Evolutionary conservation across 1,284 basidiomycete species (phyloP).

Genomic region (Ustilago crameri): DNA sequence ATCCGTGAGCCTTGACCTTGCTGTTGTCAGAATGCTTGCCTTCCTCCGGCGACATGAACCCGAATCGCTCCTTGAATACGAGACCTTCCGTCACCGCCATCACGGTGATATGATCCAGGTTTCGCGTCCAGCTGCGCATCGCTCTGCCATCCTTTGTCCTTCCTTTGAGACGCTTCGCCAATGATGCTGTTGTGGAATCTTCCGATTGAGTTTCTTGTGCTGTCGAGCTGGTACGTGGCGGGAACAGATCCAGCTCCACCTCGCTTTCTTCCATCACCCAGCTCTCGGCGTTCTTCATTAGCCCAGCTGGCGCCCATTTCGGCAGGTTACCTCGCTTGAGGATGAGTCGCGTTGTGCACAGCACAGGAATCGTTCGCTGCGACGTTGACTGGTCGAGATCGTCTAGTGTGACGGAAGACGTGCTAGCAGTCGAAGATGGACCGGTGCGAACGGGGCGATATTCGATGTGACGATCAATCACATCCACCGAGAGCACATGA

Average conservation of each 20-base stretch:
- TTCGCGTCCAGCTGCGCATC: conserved; percentile 66
- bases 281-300: conserved; percentile 71
- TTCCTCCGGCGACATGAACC: conserved; percentile 26
- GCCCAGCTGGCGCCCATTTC: conserved; percentile 86
- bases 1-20: neutral
- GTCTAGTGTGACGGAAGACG: conserved; percentile 26
- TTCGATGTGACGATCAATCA: conserved; percentile 77
- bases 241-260: conserved; percentile 61
- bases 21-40: neutral
- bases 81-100: conserved; percentile 64
- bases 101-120: conserved; percentile 64
- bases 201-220: neutral
- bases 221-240: conserved; percentile 14
- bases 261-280: conserved; percentile 68
- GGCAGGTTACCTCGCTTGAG: conserved; percentile 90
- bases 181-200: neutral
- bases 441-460: conserved; percentile 42
- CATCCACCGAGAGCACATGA: conserved; percentile 94
- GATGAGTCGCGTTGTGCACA: conserved; percentile 89
- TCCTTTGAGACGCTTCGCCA: conserved; percentile 23
- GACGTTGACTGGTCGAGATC: conserved; percentile 60
- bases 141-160: conserved; percentile 45
- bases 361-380: conserved; percentile 73
- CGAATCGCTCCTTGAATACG: conserved; percentile 51
- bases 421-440: conserved; percentile 20